Base-by-base conservation (phyloP, 2,329 filamentous ascomycete genomes). In the Lithohypha guttulata region DNA sequence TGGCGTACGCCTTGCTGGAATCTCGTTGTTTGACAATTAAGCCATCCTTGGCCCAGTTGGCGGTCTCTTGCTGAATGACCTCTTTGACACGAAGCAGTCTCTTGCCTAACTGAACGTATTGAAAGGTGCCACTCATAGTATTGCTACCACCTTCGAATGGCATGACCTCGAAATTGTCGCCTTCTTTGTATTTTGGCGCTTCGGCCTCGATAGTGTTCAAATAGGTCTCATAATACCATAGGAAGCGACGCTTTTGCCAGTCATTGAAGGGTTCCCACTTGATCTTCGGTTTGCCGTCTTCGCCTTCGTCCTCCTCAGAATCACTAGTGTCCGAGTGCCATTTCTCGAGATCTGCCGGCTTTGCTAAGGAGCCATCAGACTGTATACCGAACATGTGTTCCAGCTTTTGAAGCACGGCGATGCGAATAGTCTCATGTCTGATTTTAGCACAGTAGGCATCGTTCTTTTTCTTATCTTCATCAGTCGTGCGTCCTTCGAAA, bases 211-310 rank as follows among this genome's bases (percentile, higher is more conserved):
- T 78, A 1, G 80, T 72, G 3, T 71, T 65, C 15, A 91, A 65
- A 55, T 96, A 96, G 2, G 82, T 82, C 49, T 93, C 82, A 58
- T 84, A 93, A 62, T 96, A 96, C 91, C 91, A 96, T 10, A 96
- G 66, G 56, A 96, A 95, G 1, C 87, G 77, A 25, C 82, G 78
- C 61, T 96, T 96, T 69, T 81, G 84, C 4, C 94, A 68, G 54
- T 96, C 89, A 49, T 78, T 80, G 64, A 96, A 96, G 0, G 86
- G 84, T 49, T 93, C 82, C 58, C 85, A 93, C 0, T 75, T 70
- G 1, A 60, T 56, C 27, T 81, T 76, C 10, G 75, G 60, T 23
- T 56, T 56, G 19, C 51, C 42, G 43, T 61, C 66, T 14, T 57
- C 57, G 13, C 58, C 51, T 35, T 63, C 68, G 41, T 69, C 56